Evolutionary conservation across 2,329 filamentous ascomycete genomes (phyloP).

Genomic region (Penicillium hesseltinei): DNA sequence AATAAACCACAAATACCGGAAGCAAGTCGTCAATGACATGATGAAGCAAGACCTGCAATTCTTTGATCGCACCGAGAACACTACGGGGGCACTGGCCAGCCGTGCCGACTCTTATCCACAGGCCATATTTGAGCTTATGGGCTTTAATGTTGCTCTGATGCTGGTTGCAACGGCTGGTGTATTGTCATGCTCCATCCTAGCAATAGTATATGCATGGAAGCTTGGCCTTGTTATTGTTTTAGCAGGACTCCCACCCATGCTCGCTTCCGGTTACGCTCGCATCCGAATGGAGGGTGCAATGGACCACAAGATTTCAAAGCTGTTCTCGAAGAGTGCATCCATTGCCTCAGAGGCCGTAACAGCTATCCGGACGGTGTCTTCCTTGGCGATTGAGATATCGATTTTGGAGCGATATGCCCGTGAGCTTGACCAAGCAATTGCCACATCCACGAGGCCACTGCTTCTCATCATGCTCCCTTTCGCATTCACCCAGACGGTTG

Average conservation of each 20-base stretch:
- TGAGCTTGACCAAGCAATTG: slow-evolving; percentile 21
- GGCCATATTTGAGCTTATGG: slow-evolving; percentile 45
- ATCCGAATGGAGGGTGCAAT: slow-evolving; percentile 47
- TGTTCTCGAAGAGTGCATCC: slow-evolving; percentile 44
- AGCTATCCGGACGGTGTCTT: slow-evolving; percentile 50
- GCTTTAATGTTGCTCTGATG: slow-evolving; percentile 50
- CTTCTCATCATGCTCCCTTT: slow-evolving; percentile 30
- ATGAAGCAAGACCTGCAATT: slow-evolving; percentile 32
- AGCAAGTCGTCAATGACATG: slow-evolving; percentile 23
- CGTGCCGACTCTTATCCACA: slow-evolving; percentile 40
- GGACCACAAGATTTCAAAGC: slow-evolving; percentile 18
- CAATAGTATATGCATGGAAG: slow-evolving; percentile 51
- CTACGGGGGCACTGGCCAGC: slow-evolving; percentile 28
- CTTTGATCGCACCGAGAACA: slow-evolving; percentile 33
- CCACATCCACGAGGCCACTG: slow-evolving; percentile 21
- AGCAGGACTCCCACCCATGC: slow-evolving; percentile 48
- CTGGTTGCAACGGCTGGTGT: slow-evolving; percentile 50
- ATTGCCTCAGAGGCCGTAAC: slow-evolving; percentile 48
- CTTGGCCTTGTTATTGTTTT: slow-evolving; percentile 51
- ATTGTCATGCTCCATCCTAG: slow-evolving; percentile 47
- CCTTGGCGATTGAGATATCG: slow-evolving; percentile 46
- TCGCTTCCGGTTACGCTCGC: slow-evolving; percentile 48
- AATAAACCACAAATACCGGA: slow-evolving; percentile 18
- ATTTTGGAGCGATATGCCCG: slow-evolving; percentile 32
- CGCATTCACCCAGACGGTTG: slow-evolving; percentile 28